Base-by-base conservation (phyloP, 2,329 filamentous ascomycete species). In the Botrytis hyacinthi region DNA sequence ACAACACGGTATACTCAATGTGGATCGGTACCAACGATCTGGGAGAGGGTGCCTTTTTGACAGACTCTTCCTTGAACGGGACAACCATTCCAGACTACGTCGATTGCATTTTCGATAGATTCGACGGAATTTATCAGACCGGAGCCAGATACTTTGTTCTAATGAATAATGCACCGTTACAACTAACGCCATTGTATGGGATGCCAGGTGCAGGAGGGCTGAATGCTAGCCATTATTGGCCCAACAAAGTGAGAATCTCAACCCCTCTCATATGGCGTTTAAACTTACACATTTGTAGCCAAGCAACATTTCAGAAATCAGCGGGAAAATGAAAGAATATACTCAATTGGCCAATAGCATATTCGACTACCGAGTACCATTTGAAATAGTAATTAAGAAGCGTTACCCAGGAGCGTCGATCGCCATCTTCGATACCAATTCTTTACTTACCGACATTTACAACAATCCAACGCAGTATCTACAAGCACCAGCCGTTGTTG, bases 1-100 rank as follows among this genome's bases (percentile, higher is more conserved):
- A 87, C 44, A 89, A 90, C 75, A 93, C 92, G 0, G 89, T 93
- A 3, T 95, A 94, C 78, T 86, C 89, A 1, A 87, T 95, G 69
- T 95, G 91, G 91, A 94, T 95, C 78, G 93, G 93, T 4, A 94
- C 92, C 37, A 95, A 95, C 79, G 93, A 96, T 78, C 84, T 95
- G 16, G 92, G 92, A 35, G 85, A 84, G 73, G 82, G 85, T 70
- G 91, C 87, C 14, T 91, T 94, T 79, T 81, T 95, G 46, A 89
- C 86, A 7, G 91, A 93, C 79, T 85, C 84, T 37, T 90, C 93
- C 79, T 81, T 79, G 40, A 68, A 78, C 0, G 87, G 86, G 20
- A 89, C 88, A 37, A 90, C 87, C 2, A 85, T 94, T 9, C 83
- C 85, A 1, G 86, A 90, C 78, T 94, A 91, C 78, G 85, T 90